These are phyloP conservation scores for Emmonsiellopsis sp. DNA, from an alignment of 2,329 filamentous ascomycete genomes.

Conservation along the genomic window DNA sequence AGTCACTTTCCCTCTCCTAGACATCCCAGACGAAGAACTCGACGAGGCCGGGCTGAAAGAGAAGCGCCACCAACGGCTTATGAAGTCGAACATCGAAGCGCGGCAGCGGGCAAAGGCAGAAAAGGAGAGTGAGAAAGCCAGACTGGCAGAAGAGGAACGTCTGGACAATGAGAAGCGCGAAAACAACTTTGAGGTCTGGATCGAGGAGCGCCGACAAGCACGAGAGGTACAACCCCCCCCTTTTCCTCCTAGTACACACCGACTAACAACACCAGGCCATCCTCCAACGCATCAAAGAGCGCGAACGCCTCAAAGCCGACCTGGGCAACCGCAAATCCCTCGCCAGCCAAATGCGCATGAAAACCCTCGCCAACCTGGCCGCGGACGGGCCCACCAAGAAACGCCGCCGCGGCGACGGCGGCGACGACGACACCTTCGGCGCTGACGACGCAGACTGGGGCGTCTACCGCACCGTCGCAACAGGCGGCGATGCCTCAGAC, in stretches of 20 bases:
- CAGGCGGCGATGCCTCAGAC: slow-evolving; percentile 65
- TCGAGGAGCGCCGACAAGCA: slow-evolving; percentile 68
- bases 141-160: slow-evolving; percentile 71
- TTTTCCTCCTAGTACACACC: slow-evolving; percentile 9
- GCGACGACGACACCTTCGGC: slow-evolving; percentile 93
- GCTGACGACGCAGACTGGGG: slow-evolving; percentile 98
- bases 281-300: slow-evolving; percentile 78
- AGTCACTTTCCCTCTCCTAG: slow-evolving; percentile 75
- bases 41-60: slow-evolving; percentile 86
- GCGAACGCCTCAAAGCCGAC: slow-evolving; percentile 85
- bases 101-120: slow-evolving; percentile 89
- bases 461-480: slow-evolving; percentile 86
- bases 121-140: slow-evolving; percentile 84
- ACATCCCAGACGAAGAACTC: slow-evolving; percentile 81
- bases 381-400: slow-evolving; percentile 81
- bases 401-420: slow-evolving; percentile 74
- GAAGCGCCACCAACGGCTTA: slow-evolving; percentile 81
- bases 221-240: slow-evolving; percentile 38
- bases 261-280: slow-evolving; percentile 41
- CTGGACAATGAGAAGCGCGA: slow-evolving; percentile 74
- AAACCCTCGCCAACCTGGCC: slow-evolving; percentile 89
- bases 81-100: slow-evolving; percentile 93
- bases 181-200: slow-evolving; percentile 77
- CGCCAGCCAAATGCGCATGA: slow-evolving; percentile 95
- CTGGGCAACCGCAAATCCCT: slow-evolving; percentile 93